phyloP scores from a whole-genome alignment of 169 alveolate genomes.

The Plasmodium gallinaceum region DNA sequence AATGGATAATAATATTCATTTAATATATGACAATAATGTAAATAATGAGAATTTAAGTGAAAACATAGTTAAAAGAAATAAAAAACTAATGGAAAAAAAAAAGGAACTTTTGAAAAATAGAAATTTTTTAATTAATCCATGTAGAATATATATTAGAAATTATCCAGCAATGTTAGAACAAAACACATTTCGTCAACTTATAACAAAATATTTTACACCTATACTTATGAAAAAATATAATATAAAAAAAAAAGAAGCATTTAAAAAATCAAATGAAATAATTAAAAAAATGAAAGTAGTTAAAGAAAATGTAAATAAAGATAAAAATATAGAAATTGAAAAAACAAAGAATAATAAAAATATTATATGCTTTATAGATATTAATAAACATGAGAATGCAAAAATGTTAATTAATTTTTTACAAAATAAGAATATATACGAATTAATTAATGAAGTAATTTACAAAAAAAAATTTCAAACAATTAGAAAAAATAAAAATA shows the following conservation, averaged over 20 bases:
- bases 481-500: conserved; percentile 50
- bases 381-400: conserved; percentile 69
- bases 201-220: conserved; percentile 67
- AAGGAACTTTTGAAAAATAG: conserved; percentile 64
- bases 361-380: conserved; percentile 64
- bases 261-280: conserved; percentile 36
- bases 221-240: conserved; percentile 64
- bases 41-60: conserved; percentile 59
- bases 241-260: conserved; percentile 75
- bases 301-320: conserved; percentile 6
- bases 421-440: conserved; percentile 66
- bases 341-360: conserved; percentile 7
- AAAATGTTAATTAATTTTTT: conserved; percentile 36
- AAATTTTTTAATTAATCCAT: conserved; percentile 72
- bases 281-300: conserved; percentile 68
- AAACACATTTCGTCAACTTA: conserved; percentile 48
- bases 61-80: conserved; percentile 41
- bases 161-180: conserved; percentile 63
- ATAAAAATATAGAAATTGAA: neutral
- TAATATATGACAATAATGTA: conserved; percentile 55
- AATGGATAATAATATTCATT: conserved; percentile 56
- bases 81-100: conserved; percentile 58
- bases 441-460: conserved; percentile 36
- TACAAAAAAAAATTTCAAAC: conserved; percentile 61
- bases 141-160: conserved; percentile 72